Evolutionary conservation across 2,329 filamentous ascomycete genomes (phyloP).

Genomic region (Trichoderma breve): DNA sequence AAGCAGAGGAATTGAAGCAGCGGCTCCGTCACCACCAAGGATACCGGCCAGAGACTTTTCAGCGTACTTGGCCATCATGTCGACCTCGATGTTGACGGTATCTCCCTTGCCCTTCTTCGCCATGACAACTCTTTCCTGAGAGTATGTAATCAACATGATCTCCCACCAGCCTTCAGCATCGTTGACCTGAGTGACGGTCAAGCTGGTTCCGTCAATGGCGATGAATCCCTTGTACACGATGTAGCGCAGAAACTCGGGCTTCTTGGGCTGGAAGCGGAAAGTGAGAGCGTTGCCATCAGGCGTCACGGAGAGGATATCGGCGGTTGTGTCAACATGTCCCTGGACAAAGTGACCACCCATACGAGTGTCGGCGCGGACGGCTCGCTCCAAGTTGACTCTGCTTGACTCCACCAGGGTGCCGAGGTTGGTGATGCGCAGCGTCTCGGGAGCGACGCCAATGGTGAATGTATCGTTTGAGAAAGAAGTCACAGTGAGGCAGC

Average conservation of each 20-base stretch:
- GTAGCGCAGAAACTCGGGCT: constrained; percentile 71
- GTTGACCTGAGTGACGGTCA: constrained; percentile 86
- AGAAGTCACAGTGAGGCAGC: constrained; percentile 82
- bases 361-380: constrained; percentile 83
- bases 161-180: constrained; percentile 83
- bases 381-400: constrained; percentile 88
- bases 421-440: constrained; percentile 92
- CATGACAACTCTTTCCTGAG: constrained; percentile 86
- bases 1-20: constrained; percentile 55
- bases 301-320: constrained; percentile 67
- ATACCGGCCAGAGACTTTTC: constrained; percentile 80
- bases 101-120: constrained; percentile 76
- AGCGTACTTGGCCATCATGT: constrained; percentile 81
- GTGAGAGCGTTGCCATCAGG: constrained; percentile 89
- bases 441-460: constrained; percentile 93
- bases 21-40: constrained; percentile 55
- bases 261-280: constrained; percentile 74
- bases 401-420: constrained; percentile 65
- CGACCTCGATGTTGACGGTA: constrained; percentile 87
- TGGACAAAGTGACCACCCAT: constrained; percentile 99
- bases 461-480: constrained; percentile 65
- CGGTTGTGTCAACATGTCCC: constrained; percentile 91
- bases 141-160: constrained; percentile 97
- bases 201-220: constrained; percentile 87
- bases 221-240: constrained; percentile 96